These are phyloP conservation scores for Fusarium chuoi DNA, from an alignment of 2,329 filamentous ascomycete genomes.

Conservation along the genomic window DNA sequence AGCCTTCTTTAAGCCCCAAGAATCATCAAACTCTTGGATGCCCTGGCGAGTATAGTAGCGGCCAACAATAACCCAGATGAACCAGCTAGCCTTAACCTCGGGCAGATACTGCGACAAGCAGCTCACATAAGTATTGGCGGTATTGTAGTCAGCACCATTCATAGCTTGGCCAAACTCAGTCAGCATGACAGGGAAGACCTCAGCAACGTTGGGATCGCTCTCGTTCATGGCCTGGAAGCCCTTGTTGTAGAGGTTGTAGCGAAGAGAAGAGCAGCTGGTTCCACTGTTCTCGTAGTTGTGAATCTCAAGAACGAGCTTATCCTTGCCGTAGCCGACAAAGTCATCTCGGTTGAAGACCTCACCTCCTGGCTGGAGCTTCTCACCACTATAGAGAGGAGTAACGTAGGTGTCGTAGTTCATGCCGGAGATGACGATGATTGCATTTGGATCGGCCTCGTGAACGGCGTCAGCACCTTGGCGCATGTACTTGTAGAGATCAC, in stretches of 20 bases:
- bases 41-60: slow-evolving; percentile 68
- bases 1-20: slow-evolving; percentile 65
- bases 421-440: slow-evolving; percentile 69
- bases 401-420: slow-evolving; percentile 67
- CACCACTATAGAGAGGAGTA: slow-evolving; percentile 60
- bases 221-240: slow-evolving; percentile 64
- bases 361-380: slow-evolving; percentile 58
- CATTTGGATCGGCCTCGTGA: slow-evolving; percentile 60
- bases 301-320: slow-evolving; percentile 69
- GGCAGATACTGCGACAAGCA: slow-evolving; percentile 63
- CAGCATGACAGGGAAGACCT: slow-evolving; percentile 55
- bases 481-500: slow-evolving; percentile 63
- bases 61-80: slow-evolving; percentile 67
- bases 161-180: slow-evolving; percentile 66
- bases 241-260: slow-evolving; percentile 58
- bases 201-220: slow-evolving; percentile 48
- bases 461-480: slow-evolving; percentile 61
- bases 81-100: slow-evolving; percentile 62
- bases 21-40: slow-evolving; percentile 65
- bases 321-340: slow-evolving; percentile 57
- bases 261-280: slow-evolving; percentile 58
- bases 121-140: slow-evolving; percentile 57
- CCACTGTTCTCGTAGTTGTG: slow-evolving; percentile 69
- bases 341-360: slow-evolving; percentile 56
- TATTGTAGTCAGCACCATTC: slow-evolving; percentile 56